Base-by-base conservation (phyloP, 2,329 filamentous ascomycete genomes). In the Neurospora crassa region DNA sequence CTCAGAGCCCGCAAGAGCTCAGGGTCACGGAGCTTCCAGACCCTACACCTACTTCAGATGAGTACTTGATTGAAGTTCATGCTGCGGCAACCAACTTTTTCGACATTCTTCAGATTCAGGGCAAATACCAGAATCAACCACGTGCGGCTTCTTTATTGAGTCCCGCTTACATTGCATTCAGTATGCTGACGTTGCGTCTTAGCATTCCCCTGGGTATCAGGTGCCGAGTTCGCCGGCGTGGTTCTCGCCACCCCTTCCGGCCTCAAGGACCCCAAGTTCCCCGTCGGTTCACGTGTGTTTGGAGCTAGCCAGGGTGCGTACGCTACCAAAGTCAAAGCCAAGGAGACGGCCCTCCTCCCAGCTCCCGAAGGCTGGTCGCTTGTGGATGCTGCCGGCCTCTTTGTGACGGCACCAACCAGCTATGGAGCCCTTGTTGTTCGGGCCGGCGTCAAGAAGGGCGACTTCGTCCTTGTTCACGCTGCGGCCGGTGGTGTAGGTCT, bases 61-160 rank as follows among this genome's bases (percentile, higher is more conserved):
- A 97, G 82, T 98, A 97, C 80, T 86, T 96, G 74, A 92, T 98
- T 79, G 88, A 90, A 78, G 92, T 98, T 77, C 92, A 93, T 81
- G 93, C 95, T 67, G 88, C 92, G 0, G 95, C 93, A 24, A 92
- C 93, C 77, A 98, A 98, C 83, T 98, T 98, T 87, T 98, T 97
- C 84, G 95, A 98, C 80, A 91, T 97, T 71, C 89, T 98, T 70
- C 95, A 98, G 79, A 93, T 97, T 78, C 91, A 93, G 78, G 95
- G 95, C 71, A 97, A 96, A 87, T 98, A 98, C 82, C 95, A 98
- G 79, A 87, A 93, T 79, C 94, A 97, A 77, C 76, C 76, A 69
- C 76, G 86, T 88, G 80, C 40, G 83, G 18, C 2, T 3, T 5
- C 2, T 24, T 34, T 14, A 8, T 37, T 37, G 8, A 14, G 34